phyloP scores from a whole-genome alignment of 371 early-diverging fungal genomes.

The Mortierella sp. region DNA sequence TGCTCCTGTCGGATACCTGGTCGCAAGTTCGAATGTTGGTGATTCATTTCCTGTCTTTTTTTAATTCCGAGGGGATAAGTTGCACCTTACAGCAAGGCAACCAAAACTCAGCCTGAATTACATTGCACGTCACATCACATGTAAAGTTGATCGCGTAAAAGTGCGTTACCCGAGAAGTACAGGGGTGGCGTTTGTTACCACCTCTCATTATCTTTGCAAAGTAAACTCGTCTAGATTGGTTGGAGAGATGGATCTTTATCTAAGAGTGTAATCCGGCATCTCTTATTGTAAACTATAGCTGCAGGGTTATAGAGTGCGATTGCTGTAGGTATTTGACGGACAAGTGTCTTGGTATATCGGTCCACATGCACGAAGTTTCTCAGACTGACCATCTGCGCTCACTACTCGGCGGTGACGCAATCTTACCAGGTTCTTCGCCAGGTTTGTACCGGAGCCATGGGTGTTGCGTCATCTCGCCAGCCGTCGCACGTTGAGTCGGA shows the following conservation, averaged over 20 bases:
- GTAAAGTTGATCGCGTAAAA: neutral
- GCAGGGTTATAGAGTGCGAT: no score
- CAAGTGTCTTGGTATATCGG: neutral
- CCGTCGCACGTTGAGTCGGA: conserved; percentile 36
- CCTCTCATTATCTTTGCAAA: no score
- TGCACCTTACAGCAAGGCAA: no score
- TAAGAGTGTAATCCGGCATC: no score
- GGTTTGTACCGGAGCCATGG: conserved; percentile 26
- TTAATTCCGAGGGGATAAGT: neutral
- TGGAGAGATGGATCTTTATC: conserved; percentile 1
- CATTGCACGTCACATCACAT: neutral
- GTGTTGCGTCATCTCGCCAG: conserved; percentile 30
- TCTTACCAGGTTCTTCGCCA: neutral
- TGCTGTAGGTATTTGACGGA: neutral
- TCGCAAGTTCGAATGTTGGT: conserved; percentile 23
- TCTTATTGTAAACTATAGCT: no score
- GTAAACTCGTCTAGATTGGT: neutral
- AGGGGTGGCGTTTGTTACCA: no score
- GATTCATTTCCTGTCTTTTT: neutral
- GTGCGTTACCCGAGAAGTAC: no score
- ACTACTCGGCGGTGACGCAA: neutral
- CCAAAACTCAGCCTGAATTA: no score
- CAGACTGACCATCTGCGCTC: conserved; percentile 27
- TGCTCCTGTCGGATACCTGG: conserved; percentile 31
- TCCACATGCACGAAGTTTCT: neutral